Conservation (phyloP, 192 early-diverging fungal genomes). For the Tieghemiomyces parasiticus region DNA sequence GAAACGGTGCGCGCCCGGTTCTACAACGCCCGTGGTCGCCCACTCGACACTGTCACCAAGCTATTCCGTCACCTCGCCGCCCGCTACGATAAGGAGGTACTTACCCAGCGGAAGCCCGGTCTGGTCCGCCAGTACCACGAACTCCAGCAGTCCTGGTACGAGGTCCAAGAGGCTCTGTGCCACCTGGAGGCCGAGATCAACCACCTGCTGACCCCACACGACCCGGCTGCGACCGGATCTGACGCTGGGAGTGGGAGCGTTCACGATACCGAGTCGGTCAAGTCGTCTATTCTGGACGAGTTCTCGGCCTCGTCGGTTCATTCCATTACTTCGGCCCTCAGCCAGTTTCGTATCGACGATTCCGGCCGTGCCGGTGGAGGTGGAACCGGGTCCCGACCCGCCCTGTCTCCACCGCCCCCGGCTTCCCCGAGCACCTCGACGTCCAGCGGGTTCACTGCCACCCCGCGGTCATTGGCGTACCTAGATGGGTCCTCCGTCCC, state of each 20-base stretch:
- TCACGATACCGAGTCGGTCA: background rate
- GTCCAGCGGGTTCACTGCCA: background rate
- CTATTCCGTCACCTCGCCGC: slow-evolving; percentile 9
- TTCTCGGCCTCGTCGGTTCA: background rate
- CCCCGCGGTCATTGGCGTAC: background rate
- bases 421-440: background rate
- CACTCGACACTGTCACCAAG: slow-evolving; percentile 8
- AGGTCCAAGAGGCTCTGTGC: slow-evolving; percentile 11
- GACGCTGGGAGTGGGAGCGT: background rate
- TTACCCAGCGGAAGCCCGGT: slow-evolving; percentile 4
- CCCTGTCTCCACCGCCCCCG: background rate
- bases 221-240: background rate
- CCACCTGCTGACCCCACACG: background rate
- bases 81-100: slow-evolving; percentile 8
- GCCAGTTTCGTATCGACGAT: background rate
- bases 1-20: slow-evolving; percentile 5
- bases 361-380: background rate
- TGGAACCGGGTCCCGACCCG: background rate
- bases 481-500: background rate
- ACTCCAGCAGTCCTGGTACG: slow-evolving; percentile 9
- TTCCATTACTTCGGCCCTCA: background rate
- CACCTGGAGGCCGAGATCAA: slow-evolving; percentile 8
- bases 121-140: slow-evolving; percentile 4
- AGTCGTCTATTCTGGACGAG: background rate
- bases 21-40: background rate